Evolutionary conservation across 202 grass and related monocot genomes (phyloP).

Genomic region (Panicum hallii): DNA sequence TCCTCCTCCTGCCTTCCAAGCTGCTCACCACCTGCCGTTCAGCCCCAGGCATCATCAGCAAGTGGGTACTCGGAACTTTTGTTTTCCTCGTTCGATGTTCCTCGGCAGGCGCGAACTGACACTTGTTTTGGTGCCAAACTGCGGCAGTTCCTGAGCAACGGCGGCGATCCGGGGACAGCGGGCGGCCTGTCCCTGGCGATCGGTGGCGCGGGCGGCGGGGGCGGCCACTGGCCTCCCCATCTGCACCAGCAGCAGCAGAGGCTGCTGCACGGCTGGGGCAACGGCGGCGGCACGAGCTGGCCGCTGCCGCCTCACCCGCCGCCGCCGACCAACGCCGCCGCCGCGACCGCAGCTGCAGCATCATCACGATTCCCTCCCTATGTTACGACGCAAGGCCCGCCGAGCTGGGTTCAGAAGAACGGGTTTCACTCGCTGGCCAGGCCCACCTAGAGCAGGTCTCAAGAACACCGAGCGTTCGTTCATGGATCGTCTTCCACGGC

Average conservation of each 20-base stretch:
- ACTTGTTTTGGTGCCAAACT: slow-evolving; percentile 13
- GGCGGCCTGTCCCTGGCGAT: slow-evolving; percentile 64
- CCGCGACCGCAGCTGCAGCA: slow-evolving; percentile 77
- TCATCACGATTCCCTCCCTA: slow-evolving; percentile 99
- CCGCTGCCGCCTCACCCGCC: slow-evolving; percentile 39
- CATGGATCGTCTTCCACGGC: slow-evolving; percentile 5
- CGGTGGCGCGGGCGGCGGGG: slow-evolving; percentile 37
- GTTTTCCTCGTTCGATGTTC: background rate
- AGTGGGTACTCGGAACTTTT: slow-evolving; percentile 48
- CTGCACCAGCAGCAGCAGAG: slow-evolving; percentile 46
- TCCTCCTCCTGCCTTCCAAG: slow-evolving; percentile 32
- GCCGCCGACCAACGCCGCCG: slow-evolving; percentile 27
- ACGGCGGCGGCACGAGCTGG: slow-evolving; percentile 43
- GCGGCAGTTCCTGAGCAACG: slow-evolving; percentile 49
- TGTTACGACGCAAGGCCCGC: slow-evolving; percentile 60
- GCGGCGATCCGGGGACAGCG: slow-evolving; percentile 35
- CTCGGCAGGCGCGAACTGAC: slow-evolving; percentile 22
- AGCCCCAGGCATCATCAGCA: slow-evolving; percentile 57
- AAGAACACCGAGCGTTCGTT: background rate
- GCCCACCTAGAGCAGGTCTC: slow-evolving; percentile 40
- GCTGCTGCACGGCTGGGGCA: slow-evolving; percentile 49
- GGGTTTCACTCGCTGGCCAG: slow-evolving; percentile 70
- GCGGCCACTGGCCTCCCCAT: slow-evolving; percentile 43
- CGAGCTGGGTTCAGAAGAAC: slow-evolving; percentile 80
- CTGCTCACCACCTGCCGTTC: slow-evolving; percentile 44